Conservation (phyloP, 2,329 filamentous ascomycete genomes). For the Curvularia lunata region DNA sequence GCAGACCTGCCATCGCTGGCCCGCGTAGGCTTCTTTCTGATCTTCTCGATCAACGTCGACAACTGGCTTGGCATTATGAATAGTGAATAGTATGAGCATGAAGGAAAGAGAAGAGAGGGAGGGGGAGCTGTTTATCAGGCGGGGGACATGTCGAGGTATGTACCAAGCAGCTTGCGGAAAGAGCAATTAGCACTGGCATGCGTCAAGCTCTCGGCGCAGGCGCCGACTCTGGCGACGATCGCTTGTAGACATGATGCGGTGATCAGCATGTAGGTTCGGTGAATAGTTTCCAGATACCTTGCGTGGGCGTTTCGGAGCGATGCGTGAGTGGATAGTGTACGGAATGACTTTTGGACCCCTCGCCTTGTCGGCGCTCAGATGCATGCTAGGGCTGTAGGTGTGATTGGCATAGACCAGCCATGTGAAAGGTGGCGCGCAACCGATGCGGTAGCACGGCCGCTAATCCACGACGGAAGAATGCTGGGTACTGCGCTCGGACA, state of each 20-base stretch:
- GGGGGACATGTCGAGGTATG: conserved; percentile 4
- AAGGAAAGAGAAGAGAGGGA: background rate
- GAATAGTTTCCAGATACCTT: conserved; percentile 16
- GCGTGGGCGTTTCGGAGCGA: conserved; percentile 12
- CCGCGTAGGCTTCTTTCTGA: conserved; percentile 55
- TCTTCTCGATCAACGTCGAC: conserved; percentile 53
- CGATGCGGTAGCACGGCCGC: conserved; percentile 1
- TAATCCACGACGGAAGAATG: conserved; percentile 21
- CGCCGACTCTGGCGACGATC: conserved; percentile 18
- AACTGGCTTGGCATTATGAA: conserved; percentile 46
- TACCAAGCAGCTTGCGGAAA: conserved; percentile 4
- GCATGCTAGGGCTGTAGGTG: conserved; percentile 10
- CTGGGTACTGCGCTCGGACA: conserved; percentile 14
- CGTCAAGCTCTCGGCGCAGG: conserved; percentile 14
- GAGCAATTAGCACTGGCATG: conserved; percentile 11
- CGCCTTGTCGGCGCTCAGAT: conserved; percentile 10
- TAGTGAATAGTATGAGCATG: conserved; percentile 3
- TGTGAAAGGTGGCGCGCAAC: conserved; percentile 18
- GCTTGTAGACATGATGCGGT: conserved; percentile 20
- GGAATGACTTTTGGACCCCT: conserved; percentile 15
- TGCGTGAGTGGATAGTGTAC: conserved; percentile 7
- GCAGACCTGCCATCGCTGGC: conserved; percentile 57
- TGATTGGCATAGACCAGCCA: conserved; percentile 27
- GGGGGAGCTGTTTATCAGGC: conserved; percentile 6
- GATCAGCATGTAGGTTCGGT: conserved; percentile 24